Conservation (phyloP, 768 basidiomycete genomes). For the Trametes gibbosa region DNA sequence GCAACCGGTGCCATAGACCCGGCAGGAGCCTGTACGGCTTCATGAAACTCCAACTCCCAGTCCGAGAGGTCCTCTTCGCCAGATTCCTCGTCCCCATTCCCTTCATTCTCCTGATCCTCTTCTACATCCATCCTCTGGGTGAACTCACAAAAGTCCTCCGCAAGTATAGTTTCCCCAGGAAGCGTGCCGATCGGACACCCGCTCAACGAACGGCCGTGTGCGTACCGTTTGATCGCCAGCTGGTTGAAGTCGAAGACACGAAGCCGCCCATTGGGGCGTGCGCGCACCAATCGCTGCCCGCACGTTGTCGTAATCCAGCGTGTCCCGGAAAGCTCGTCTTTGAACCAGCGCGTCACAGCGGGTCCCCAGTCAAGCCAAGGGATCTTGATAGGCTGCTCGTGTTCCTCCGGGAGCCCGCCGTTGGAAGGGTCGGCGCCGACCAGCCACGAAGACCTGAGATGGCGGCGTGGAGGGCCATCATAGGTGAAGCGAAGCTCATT, state of each 20-base stretch:
- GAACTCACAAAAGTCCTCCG: slow-evolving; percentile 5
- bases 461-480: neutral
- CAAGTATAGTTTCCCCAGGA: slow-evolving; percentile 5
- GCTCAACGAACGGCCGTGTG: neutral
- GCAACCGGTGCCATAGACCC: neutral
- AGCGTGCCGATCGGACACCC: slow-evolving; percentile 1
- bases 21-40: neutral
- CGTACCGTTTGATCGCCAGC: slow-evolving; percentile 9
- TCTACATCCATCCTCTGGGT: neutral
- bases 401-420: neutral
- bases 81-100: neutral
- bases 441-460: neutral
- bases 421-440: neutral
- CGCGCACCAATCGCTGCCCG: slow-evolving; percentile 29
- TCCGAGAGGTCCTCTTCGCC: neutral
- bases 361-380: slow-evolving; percentile 28
- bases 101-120: neutral
- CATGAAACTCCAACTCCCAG: neutral
- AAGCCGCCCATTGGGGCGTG: slow-evolving; percentile 7
- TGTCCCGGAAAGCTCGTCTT: slow-evolving; percentile 20
- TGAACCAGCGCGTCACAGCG: slow-evolving; percentile 25
- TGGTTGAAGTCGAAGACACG: slow-evolving; percentile 27
- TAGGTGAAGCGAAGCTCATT: neutral
- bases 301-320: slow-evolving; percentile 34
- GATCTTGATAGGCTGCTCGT: neutral